Evolutionary conservation across 2,329 filamentous ascomycete genomes (phyloP).

Genomic region (Clonostachys rhizophaga): DNA sequence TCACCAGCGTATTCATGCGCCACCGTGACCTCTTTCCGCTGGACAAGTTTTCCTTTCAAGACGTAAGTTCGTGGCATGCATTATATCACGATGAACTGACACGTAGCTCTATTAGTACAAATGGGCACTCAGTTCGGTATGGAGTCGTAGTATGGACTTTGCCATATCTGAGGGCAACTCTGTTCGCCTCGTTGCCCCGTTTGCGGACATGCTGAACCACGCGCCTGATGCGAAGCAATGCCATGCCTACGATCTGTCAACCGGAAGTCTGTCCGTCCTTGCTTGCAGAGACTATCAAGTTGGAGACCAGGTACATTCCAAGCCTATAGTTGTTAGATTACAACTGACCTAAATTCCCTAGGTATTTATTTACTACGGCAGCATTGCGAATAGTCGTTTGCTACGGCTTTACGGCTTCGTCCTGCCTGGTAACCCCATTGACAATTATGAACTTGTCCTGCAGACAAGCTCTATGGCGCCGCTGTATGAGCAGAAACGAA

Average conservation of each 20-base stretch:
- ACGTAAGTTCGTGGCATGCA: constrained; percentile 28
- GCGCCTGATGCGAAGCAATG: constrained; percentile 22
- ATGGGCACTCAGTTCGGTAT: too few species aligned
- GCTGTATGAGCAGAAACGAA: constrained; percentile 24
- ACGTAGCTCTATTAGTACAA: too few species aligned
- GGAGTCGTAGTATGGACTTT: too few species aligned
- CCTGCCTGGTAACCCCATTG: constrained; percentile 23
- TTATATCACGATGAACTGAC: constrained; percentile 12
- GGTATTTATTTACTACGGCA: constrained; percentile 25
- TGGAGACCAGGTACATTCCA: too few species aligned
- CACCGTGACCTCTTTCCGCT: constrained; percentile 23
- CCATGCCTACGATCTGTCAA: constrained; percentile 22
- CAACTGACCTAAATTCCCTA: constrained; percentile 1
- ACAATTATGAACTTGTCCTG: constrained; percentile 28
- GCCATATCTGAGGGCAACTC: too few species aligned
- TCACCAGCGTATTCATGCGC: constrained; percentile 16
- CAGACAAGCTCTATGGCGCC: constrained; percentile 22
- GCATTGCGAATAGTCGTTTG: constrained; percentile 24
- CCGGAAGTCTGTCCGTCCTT: constrained; percentile 20
- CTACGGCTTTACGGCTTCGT: constrained; percentile 29
- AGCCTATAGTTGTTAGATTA: too few species aligned
- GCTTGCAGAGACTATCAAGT: too few species aligned
- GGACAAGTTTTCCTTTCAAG: constrained; percentile 20
- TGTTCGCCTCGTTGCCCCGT: constrained; percentile 12
- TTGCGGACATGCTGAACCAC: constrained; percentile 30